These are phyloP conservation scores for Quercus phellos DNA, from an alignment of 331 rosid species.

Conservation along the genomic window DNA sequence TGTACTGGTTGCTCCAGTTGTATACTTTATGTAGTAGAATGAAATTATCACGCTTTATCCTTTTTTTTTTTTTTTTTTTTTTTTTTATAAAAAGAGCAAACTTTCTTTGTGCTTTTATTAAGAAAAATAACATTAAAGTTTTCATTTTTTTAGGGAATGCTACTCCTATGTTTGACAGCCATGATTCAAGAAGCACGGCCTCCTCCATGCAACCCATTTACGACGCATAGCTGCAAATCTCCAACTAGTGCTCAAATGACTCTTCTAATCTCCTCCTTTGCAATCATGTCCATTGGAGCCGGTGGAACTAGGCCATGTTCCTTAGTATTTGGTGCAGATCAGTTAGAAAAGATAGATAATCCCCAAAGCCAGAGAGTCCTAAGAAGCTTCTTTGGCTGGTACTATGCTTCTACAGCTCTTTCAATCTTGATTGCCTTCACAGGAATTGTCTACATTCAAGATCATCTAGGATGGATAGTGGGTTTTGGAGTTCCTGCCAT, in stretches of 20 bases:
- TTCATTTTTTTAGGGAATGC: slow-evolving; percentile 44
- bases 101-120: not conserved
- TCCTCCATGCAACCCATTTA: slow-evolving; percentile 28
- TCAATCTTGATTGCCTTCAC: slow-evolving; percentile 52
- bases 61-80: too few species aligned
- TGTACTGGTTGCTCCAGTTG: too few species aligned
- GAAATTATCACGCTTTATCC: too few species aligned
- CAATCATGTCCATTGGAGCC: slow-evolving; percentile 52
- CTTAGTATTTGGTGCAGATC: slow-evolving; percentile 69
- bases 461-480: slow-evolving; percentile 54
- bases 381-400: slow-evolving; percentile 63
- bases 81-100: not conserved
- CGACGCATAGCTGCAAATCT: slow-evolving; percentile 27
- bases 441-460: slow-evolving; percentile 51
- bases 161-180: slow-evolving; percentile 50
- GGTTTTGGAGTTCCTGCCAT: slow-evolving; percentile 62
- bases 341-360: slow-evolving; percentile 38
- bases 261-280: slow-evolving; percentile 29
- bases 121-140: not conserved
- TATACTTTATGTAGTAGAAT: too few species aligned
- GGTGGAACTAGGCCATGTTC: slow-evolving; percentile 61
- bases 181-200: slow-evolving; percentile 46
- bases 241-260: slow-evolving; percentile 39
- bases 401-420: slow-evolving; percentile 44
- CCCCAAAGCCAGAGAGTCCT: slow-evolving; percentile 43